phyloP scores from a whole-genome alignment of 768 basidiomycete genomes.

The Saitozyma podzolica region DNA sequence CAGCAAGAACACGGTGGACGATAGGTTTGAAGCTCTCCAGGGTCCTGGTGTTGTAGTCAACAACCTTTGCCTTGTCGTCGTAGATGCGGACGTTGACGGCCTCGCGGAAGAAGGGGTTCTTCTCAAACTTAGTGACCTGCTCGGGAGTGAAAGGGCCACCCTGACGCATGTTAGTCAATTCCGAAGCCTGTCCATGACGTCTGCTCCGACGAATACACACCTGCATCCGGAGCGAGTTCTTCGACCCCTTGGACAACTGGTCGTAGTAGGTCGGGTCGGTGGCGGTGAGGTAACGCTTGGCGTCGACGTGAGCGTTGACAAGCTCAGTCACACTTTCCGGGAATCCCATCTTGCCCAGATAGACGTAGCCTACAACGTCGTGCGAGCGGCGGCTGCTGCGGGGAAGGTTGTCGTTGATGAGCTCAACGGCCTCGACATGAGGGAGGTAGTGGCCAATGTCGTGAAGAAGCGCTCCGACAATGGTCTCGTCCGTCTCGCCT shows the following conservation, averaged over 20 bases:
- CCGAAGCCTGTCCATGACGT: no score
- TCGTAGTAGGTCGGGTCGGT: slow-evolving; percentile 13
- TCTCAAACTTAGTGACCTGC: slow-evolving; percentile 8
- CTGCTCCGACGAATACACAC: no score
- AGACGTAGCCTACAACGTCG: slow-evolving; percentile 12
- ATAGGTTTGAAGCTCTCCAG: slow-evolving; percentile 1
- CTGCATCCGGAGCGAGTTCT: slow-evolving; percentile 4
- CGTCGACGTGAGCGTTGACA: slow-evolving; percentile 16
- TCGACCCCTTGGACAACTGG: slow-evolving; percentile 5
- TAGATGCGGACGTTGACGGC: slow-evolving; percentile 12
- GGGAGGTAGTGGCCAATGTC: slow-evolving; percentile 20
- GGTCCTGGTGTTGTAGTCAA: slow-evolving; percentile 8
- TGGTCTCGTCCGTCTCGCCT: neutral
- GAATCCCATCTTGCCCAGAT: slow-evolving; percentile 12
- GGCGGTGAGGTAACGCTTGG: slow-evolving; percentile 19
- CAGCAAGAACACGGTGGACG: no score
- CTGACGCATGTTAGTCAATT: slow-evolving; percentile 6
- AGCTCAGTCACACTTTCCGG: slow-evolving; percentile 13
- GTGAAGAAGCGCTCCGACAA: slow-evolving; percentile 14
- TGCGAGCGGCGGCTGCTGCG: slow-evolving; percentile 8
- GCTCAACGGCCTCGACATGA: slow-evolving; percentile 3
- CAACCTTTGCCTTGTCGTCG: slow-evolving; percentile 16
- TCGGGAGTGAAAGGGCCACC: slow-evolving; percentile 16
- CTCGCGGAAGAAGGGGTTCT: slow-evolving; percentile 7
- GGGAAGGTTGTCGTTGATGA: slow-evolving; percentile 3